phyloP scores from a whole-genome alignment of 2,329 filamentous ascomycete species.

The Exophiala aquamarina region DNA sequence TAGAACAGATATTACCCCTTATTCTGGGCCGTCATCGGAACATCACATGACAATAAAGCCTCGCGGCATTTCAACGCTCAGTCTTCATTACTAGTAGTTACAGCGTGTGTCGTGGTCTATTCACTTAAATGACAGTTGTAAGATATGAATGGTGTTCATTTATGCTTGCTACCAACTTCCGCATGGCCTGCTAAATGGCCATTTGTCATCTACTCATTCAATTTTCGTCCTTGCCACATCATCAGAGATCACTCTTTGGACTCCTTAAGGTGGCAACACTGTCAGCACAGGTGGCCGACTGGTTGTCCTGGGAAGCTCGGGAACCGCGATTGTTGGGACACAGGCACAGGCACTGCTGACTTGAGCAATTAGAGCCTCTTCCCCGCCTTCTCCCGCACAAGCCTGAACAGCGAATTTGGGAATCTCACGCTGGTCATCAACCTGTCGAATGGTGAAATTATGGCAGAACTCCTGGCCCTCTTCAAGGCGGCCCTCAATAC shows the following conservation, averaged over 20 bases:
- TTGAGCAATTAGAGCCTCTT: neutral
- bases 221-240: too few relatives aligned
- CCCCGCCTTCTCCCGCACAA: neutral
- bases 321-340: slow-evolving; percentile 2
- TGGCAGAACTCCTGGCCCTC: slow-evolving; percentile 7
- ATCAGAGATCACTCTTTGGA: neutral
- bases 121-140: too few relatives aligned
- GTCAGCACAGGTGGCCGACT: slow-evolving; percentile 4
- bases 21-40: too few relatives aligned
- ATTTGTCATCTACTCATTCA: too few relatives aligned
- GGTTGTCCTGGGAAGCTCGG: slow-evolving; percentile 3
- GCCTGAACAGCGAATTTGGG: slow-evolving; percentile 2
- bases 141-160: too few relatives aligned
- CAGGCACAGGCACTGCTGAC: slow-evolving; percentile 10
- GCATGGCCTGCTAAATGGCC: too few relatives aligned
- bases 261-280: neutral
- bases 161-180: too few relatives aligned
- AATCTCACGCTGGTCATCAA: neutral
- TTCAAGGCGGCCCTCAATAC: slow-evolving; percentile 2
- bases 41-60: too few relatives aligned
- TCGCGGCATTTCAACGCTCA: too few relatives aligned
- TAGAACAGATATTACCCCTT: too few relatives aligned
- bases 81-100: too few relatives aligned
- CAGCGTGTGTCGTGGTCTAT: too few relatives aligned
- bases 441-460: slow-evolving; percentile 1